Evolutionary conservation across 257 asterid species (phyloP), one percentile per base, ranked within the genome.

Genomic region (Pogostemon cablin): DNA sequence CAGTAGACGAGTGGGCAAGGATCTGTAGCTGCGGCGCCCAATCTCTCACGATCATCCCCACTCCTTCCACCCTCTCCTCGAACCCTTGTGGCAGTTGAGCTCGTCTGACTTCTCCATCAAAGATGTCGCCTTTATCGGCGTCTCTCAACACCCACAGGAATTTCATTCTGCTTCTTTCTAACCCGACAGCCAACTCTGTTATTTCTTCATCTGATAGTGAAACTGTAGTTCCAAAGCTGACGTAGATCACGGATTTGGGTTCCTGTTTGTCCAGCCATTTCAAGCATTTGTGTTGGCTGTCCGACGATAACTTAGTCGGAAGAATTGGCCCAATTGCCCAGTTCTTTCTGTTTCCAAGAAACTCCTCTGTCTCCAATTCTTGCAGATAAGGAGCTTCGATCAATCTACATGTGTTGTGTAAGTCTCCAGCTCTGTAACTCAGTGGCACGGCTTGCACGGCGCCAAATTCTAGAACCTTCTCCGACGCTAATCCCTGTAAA

Each of bases 61-160:
- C 17, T 3, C 43, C 81, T 17, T 70, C 57, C n/a, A 62, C 75
- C 44, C 82, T 71, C 44, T 58, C 68, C 7, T 17, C 60, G 38
- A 54, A 54, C 38, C 60, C 60, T 54, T 54, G 11, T 3, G 60
- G 60, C 60, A 82, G 56, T 9, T 68, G 66, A 32, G 39, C 77
- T 34, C 68, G 65, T n/a, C 84, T 80, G 6, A 32, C 65, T 37
- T 71, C 67, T 11, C 68, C 83, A 0, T 49, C 76, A 4, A 76
- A 81, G 11, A 78, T 32, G 8, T 78, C 63, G 11, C 81, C 81
- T 68, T 49, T 75, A 56, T 83, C 85, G 0, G 85, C 83, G 3
- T 80, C 87, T 69, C 85, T 74, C 54, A 83, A 9, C 5, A 75
- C 82, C 87, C 87, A 82, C 1, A 82, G 20, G 75, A 82, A 82